Base-by-base conservation (phyloP, 73 alveolate genomes). In the Stentor roeselii region DNA sequence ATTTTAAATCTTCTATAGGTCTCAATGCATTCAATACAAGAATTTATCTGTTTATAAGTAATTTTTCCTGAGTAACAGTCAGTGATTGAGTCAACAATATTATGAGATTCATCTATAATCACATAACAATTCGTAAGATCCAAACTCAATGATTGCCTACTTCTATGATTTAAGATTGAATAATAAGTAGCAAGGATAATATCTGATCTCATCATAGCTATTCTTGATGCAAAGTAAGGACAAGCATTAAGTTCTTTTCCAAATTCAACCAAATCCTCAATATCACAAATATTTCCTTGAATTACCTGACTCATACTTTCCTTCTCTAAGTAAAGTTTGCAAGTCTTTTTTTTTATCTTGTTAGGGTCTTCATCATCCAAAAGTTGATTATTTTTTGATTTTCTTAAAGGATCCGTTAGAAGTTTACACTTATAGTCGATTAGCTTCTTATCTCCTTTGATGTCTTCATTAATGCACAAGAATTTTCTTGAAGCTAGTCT, bases 141-240 rank as follows among this genome's bases (percentile, higher is more conserved):
- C n/a, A 85, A 41, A 36, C 42, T 39, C 39, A 39, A 35, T 82
- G 83, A 84, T 36, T 90, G 90, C 58, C 91, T 60, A 27, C 88
- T 87, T 75, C 86, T 88, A 31, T 91, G 86, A 82, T 92, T 92
- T 41, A 94, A 67, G 15, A 94, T 82, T 76, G 91, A 92, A 60
- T 88, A 92, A 78, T 95, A 97, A 3, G 99, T 98, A 93, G 95
- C 89, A 75, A 97, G 87, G 39, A 94, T 83, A 30, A 97, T 37
- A 75, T 96, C 99, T 27, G 96, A 95, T n/a, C 90, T 93, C 38
- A 83, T 82, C n/a, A 82, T 91, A 74, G 96, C 84, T 75, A 87
- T 88, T 82, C 92, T 95, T 75, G 88, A 84, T 36, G 85, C 82
- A 88, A 88, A 95, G 85, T 90, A 96, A 36, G 99, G 99, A 74